Conservation (phyloP, 2,329 filamentous ascomycete genomes). For the Fusarium sp. region DNA sequence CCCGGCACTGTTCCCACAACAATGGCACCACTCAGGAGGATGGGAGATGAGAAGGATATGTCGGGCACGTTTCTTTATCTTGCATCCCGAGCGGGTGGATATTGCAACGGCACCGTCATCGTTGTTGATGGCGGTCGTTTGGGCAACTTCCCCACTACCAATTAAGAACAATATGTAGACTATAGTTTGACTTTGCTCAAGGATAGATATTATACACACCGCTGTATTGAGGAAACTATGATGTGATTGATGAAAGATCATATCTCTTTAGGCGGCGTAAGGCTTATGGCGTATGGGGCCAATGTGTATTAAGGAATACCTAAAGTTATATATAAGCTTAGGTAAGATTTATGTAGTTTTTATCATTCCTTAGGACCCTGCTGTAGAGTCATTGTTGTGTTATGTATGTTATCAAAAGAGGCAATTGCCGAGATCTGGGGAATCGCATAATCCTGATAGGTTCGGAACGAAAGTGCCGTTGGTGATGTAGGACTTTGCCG, state of each 20-base stretch:
- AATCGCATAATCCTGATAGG: background rate
- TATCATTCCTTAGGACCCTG: no score
- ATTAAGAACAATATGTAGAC: background rate
- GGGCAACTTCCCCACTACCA: conserved; percentile 32
- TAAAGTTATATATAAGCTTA: no score
- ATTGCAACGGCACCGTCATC: conserved; percentile 36
- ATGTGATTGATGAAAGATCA: no score
- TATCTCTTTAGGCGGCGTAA: no score
- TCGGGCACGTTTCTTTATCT: conserved; percentile 35
- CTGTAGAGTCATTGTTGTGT: no score
- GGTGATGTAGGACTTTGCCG: background rate
- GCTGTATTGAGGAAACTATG: no score
- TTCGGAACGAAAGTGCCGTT: background rate
- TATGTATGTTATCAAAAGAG: no score
- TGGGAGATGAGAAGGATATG: conserved; percentile 41
- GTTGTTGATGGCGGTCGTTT: conserved; percentile 38
- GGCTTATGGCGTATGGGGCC: no score
- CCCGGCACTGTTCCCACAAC: conserved; percentile 19
- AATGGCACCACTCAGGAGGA: conserved; percentile 30
- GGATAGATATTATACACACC: no score
- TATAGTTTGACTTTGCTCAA: no score
- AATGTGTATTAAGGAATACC: no score
- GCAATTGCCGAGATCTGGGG: background rate
- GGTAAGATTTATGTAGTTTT: no score
- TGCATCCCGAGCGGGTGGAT: conserved; percentile 35